Base-by-base conservation (phyloP, 495 filamentous ascomycete species). In the Letharia columbiana region DNA sequence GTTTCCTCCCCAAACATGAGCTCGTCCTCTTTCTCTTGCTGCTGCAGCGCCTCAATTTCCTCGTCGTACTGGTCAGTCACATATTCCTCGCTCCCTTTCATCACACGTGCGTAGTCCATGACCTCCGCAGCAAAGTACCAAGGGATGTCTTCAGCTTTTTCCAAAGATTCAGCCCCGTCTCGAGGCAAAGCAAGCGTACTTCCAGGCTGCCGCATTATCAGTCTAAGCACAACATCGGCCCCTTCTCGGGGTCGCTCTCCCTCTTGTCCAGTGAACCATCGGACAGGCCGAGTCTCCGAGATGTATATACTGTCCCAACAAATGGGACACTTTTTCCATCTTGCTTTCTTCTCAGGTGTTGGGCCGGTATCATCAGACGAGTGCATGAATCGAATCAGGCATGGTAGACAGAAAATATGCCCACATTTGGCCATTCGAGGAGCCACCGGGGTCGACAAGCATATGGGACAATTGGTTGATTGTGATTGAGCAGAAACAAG, bases 401-500 rank as follows among this genome's bases (percentile, higher is more conserved):
- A 98, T 17, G 94, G 89, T 52, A 97, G 80, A 75, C 94, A 98
- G 73, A 97, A 97, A 37, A 98, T 96, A 73, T 98, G 94, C 18
- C 94, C 94, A 73, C 94, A 98, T 70, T 89, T 92, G 50, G 94
- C 92, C 94, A 98, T 98, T 64, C 95, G 88, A 39, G 94, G 93
- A 6, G 94, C 94, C 9, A 96, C 91, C 0, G 94, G 93, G 45
- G 84, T 87, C 2, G 89, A 96, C 33, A 98, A 79, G 72, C 94
- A 98, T 56, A 98, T 98, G 0, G 94, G 94, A 74, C 94, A 98
- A 44, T 87, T 89, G 6, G 93, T 83, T 44, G 84, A 81, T 76
- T 98, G 94, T 2, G 92, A 96, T 74, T 91, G 86, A 58, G 89
- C 85, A 12, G 94, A 98, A 3, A 89, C 94, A 50, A 98, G 80